Conservation (phyloP, 1,139 yeast genomes). For the Protomyces inouyei region DNA sequence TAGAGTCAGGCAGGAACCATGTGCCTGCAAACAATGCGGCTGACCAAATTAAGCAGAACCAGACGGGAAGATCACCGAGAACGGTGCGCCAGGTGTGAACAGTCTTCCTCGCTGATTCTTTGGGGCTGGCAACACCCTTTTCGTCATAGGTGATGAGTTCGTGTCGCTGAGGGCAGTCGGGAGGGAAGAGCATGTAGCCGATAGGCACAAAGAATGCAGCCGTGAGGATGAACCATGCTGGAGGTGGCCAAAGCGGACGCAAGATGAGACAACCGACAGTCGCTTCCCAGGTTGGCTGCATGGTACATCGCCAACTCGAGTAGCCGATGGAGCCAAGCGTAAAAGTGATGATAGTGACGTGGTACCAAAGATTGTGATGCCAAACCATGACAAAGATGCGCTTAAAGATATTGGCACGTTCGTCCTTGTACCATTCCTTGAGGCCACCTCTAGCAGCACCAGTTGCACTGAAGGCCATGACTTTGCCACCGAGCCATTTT, state of each 20-base stretch:
- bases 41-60: not conserved
- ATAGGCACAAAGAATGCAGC: not conserved
- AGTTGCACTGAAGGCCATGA: not conserved
- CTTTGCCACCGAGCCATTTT: constrained; percentile 6
- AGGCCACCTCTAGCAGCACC: not conserved
- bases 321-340: not conserved
- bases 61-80: not conserved
- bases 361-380: not conserved
- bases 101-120: not conserved
- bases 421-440: not conserved
- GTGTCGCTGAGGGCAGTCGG: not conserved
- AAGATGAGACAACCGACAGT: not conserved
- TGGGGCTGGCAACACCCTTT: not conserved
- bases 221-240: not conserved
- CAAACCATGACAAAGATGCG: not conserved
- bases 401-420: not conserved
- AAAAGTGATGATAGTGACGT: not conserved
- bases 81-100: not conserved
- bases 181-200: not conserved
- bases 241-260: not conserved
- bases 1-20: not conserved
- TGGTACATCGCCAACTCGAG: not conserved
- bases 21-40: not conserved
- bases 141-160: not conserved
- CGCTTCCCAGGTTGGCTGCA: not conserved